These are phyloP conservation scores for Diaporthe sp. DNA, from an alignment of 2,329 filamentous ascomycete genomes.

Conservation along the genomic window DNA sequence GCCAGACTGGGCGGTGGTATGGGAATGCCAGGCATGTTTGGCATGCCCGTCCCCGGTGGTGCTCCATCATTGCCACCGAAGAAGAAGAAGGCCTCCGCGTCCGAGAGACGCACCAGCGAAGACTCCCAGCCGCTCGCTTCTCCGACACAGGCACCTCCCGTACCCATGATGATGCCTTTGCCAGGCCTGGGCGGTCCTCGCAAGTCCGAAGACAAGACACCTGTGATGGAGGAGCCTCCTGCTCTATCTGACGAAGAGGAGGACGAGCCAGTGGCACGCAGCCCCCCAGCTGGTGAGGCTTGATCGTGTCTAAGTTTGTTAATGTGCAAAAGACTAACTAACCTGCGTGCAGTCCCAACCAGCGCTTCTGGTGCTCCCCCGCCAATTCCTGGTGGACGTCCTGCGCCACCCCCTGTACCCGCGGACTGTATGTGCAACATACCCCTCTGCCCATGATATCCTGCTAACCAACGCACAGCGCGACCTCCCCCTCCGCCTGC, in stretches of 20 bases:
- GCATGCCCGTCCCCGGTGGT: conserved; percentile 72
- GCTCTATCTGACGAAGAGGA: conserved; percentile 49
- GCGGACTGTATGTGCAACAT: conserved; percentile 68
- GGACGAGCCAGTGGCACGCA: conserved; percentile 52
- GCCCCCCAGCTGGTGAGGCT: conserved; percentile 44
- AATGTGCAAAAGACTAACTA: conserved; percentile 40
- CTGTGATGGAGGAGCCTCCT: conserved; percentile 63
- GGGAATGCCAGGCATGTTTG: conserved; percentile 97
- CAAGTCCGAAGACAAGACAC: conserved; percentile 58
- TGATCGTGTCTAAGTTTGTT: conserved; percentile 44
- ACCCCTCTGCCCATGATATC: background rate
- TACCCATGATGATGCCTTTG: conserved; percentile 74
- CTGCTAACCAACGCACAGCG: conserved; percentile 61
- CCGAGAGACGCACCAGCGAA: conserved; percentile 59
- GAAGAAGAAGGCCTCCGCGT: conserved; percentile 67
- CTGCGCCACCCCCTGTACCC: conserved; percentile 71
- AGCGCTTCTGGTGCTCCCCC: conserved; percentile 53
- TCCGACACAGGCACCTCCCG: conserved; percentile 64
- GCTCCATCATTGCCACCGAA: conserved; percentile 61
- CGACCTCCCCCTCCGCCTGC: conserved; percentile 73
- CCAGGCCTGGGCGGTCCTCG: conserved; percentile 78
- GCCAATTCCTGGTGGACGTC: conserved; percentile 65
- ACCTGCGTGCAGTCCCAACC: conserved; percentile 49
- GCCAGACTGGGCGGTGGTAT: conserved; percentile 98
- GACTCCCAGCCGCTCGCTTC: conserved; percentile 60